Percentiles rank a stretch among this genome's conserved stretches.
These are phyloP conservation scores for Boletellus ananiceps DNA, from an alignment of 768 basidiomycete genomes.

Conservation along the genomic window DNA sequence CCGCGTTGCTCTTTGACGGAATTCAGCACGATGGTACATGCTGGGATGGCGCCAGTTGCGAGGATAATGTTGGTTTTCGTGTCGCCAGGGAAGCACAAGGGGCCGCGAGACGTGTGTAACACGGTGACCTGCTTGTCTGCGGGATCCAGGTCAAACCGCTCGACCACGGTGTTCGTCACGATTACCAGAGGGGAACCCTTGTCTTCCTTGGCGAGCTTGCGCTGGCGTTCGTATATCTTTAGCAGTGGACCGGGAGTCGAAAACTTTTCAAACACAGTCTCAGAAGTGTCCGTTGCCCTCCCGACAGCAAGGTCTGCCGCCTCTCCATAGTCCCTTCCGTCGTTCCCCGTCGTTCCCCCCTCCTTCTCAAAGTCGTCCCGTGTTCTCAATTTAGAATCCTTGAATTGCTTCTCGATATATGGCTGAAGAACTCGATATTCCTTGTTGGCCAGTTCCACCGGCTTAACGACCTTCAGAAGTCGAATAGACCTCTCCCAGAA, in stretches of 20 bases:
- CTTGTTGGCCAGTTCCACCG: not conserved
- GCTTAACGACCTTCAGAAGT: not conserved
- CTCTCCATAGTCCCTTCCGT: not conserved
- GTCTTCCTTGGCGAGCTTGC: slow-evolving; percentile 2
- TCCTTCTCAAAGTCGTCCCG: too few species aligned
- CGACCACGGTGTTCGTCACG: slow-evolving; percentile 6
- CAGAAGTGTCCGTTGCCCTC: slow-evolving; percentile 2
- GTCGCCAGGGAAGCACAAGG: slow-evolving; percentile 5
- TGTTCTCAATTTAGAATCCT: too few species aligned
- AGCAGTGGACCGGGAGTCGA: slow-evolving; percentile 15
- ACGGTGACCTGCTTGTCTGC: slow-evolving; percentile 1
- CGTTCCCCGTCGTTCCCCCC: not conserved
- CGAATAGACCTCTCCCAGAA: not conserved
- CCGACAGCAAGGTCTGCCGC: slow-evolving; percentile 13
- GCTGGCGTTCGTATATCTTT: slow-evolving; percentile 12
- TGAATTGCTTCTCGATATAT: not conserved
- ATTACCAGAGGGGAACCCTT: slow-evolving; percentile 16
- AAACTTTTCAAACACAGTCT: slow-evolving; percentile 15
- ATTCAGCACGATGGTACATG: slow-evolving; percentile 17
- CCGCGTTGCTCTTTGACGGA: slow-evolving; percentile 7
- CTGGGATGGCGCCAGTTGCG: slow-evolving; percentile 17
- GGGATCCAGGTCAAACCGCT: slow-evolving; percentile 7
- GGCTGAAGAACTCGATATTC: slow-evolving; percentile 5
- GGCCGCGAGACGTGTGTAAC: slow-evolving; percentile 15
- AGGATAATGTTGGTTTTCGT: slow-evolving; percentile 17